Base-by-base conservation (phyloP, 1,139 yeast species). In the Pichia sp. region DNA sequence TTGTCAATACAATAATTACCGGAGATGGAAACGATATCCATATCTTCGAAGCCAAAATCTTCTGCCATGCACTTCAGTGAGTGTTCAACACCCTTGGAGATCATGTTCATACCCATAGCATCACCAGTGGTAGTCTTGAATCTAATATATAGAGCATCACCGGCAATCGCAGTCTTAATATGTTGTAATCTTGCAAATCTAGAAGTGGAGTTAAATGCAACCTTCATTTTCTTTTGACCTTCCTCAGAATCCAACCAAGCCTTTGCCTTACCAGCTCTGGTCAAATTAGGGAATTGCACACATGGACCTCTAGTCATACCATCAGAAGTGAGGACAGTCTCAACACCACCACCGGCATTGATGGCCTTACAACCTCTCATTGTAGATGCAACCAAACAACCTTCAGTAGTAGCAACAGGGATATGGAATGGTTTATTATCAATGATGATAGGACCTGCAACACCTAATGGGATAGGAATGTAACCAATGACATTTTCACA, bases 91-190 rank as follows among this genome's bases (percentile, higher is more conserved):
- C 98, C 99, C 63, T 91, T 91, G 22, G 98, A 91, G 48, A 91
- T 93, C 99, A 91, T 93, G 59, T 91, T 91, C 99, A 91, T 91
- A 48, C 98, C 99, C 99, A 91, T 91, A 15, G 98, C 98, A 67
- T 91, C 99, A 61, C 99, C 99, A 24, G 99, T 91, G 29, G 96
- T 87, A 20, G 99, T 91, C 58, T 88, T 77, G 68, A 91, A 91
- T 53, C 98, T 77, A 51, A 93, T 81, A 56, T 74, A 91, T 52
- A 93, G 67, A 48, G 83, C 67, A 36, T 84, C 83, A 28, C 99
- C 98, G n/a, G 98, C 98, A 59, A 91, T 66, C 2, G 97, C 94
- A 21, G 97, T 86, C 60, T 87, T 84, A 48, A 88, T 69, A 51
- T 82, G 81, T 62, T 85, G 94, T 53, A 91, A 74, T 55, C 96